Evolutionary conservation across 2,329 filamentous ascomycete species (phyloP).

Genomic region (Colletotrichum liaoningense): DNA sequence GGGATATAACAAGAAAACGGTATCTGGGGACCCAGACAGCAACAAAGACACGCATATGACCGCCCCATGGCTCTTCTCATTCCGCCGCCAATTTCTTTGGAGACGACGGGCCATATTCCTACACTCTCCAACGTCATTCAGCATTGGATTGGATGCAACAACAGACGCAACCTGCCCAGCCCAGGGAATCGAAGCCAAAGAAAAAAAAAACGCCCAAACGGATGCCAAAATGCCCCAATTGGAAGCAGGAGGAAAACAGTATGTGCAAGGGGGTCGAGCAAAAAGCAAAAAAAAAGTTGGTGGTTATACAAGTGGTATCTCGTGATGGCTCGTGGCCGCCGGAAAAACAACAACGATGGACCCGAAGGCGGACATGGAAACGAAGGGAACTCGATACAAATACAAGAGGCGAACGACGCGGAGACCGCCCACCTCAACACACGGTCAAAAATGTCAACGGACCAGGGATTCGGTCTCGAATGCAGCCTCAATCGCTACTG

Average conservation of each 20-base stretch:
- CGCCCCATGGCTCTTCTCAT: slow-evolving; percentile 5
- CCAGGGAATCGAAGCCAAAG: background rate
- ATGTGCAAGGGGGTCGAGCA: slow-evolving; percentile 20
- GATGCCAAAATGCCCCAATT: slow-evolving; percentile 20
- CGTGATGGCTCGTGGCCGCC: slow-evolving; percentile 30
- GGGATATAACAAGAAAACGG: slow-evolving; percentile 1
- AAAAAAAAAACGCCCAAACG: slow-evolving; percentile 18
- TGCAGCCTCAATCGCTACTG: slow-evolving; percentile 12
- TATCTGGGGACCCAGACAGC: background rate
- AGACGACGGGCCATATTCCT: slow-evolving; percentile 1
- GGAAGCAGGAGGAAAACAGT: slow-evolving; percentile 1
- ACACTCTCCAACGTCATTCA: slow-evolving; percentile 7
- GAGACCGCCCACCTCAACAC: background rate
- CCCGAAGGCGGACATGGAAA: slow-evolving; percentile 11
- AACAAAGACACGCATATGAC: slow-evolving; percentile 21
- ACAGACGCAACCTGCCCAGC: slow-evolving; percentile 6
- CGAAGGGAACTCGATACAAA: slow-evolving; percentile 14
- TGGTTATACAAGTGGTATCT: slow-evolving; percentile 39
- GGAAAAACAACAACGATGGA: slow-evolving; percentile 21
- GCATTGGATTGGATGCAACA: slow-evolving; percentile 8
- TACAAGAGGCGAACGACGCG: slow-evolving; percentile 17
- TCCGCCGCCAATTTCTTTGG: background rate
- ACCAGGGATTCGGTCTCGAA: slow-evolving; percentile 7
- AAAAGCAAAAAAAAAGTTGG: background rate
- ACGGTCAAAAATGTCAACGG: slow-evolving; percentile 12